Base-by-base conservation (phyloP, 2,329 filamentous ascomycete species). In the Malbranchea zuffiana region DNA sequence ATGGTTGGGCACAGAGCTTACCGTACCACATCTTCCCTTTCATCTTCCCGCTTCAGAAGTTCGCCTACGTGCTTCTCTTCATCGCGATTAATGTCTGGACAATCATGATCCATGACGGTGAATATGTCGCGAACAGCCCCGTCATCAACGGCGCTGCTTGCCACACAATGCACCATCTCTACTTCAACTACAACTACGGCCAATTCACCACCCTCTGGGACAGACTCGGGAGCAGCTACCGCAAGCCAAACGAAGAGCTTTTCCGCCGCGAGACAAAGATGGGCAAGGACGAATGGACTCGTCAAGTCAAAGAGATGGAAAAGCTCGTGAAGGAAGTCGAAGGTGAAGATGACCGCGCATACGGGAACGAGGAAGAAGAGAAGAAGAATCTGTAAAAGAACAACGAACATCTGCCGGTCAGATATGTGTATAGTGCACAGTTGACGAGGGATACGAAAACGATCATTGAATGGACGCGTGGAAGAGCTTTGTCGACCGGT, bases 61-160 rank as follows among this genome's bases (percentile, higher is more conserved):
- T 85, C 55, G 81, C 84, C 19, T 94, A 87, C 54, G 78, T 95
- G 35, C 71, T 71, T 8, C 75, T 94, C 24, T 96, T 95, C 64
- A 68, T 80, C 50, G 92, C 93, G 57, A 83, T 96, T 67, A 93
- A 96, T 65, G 75, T 95, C 62, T 96, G 88, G 88, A 93, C 87
- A 25, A 84, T 96, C 51, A 72, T 95, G 65, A 95, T 96, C 53
- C 77, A 96, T 61, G 88, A 96, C 52, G 88, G 88, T 52, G 88
- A 96, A 65, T 95, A 93, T 57, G 75, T 92, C 11, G 80, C 85
- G 53, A 82, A 95, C 63, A 84, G 80, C 52, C 81, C 85, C n/a
- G 61, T 95, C 49, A 77, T 95, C 63, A 96, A 96, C 57, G 88
- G 88, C 35, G 86, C 88, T 8, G 88, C 88, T 18, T 95, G 88